Percentiles rank a stretch among this genome's conserved stretches.
Conservation (phyloP, 768 basidiomycete species). For the Boletus tomentosulus region DNA sequence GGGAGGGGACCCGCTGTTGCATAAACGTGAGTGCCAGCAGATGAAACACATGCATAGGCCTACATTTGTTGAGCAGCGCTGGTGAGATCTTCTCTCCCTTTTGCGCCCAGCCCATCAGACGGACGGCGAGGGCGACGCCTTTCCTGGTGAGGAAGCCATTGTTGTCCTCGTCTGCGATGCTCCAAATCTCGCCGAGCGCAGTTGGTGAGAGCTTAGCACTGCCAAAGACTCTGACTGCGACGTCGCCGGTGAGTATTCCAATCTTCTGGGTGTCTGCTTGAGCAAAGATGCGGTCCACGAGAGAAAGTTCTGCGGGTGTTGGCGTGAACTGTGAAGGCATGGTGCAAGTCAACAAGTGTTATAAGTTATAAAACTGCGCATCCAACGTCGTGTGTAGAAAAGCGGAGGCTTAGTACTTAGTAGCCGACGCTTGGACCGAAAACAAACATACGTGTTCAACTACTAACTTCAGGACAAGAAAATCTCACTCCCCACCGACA, state of each 20-base stretch:
- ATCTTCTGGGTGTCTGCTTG: slow-evolving; percentile 74
- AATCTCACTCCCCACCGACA: too few species aligned
- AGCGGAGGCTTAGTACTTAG: background rate
- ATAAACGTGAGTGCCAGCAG: slow-evolving; percentile 11
- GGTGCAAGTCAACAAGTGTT: background rate
- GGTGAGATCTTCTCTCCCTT: slow-evolving; percentile 67
- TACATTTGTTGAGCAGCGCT: slow-evolving; percentile 68
- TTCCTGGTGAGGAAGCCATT: slow-evolving; percentile 88
- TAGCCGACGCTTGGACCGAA: background rate
- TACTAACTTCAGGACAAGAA: too few species aligned
- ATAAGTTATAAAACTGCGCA: slow-evolving; percentile 14
- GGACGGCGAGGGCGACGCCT: slow-evolving; percentile 81
- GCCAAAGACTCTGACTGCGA: slow-evolving; percentile 82
- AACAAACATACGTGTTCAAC: too few species aligned
- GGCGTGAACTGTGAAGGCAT: slow-evolving; percentile 46
- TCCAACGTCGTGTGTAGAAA: background rate
- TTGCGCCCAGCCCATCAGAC: slow-evolving; percentile 92
- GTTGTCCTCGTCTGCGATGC: slow-evolving; percentile 87
- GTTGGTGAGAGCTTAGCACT: slow-evolving; percentile 76
- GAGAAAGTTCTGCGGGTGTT: slow-evolving; percentile 45
- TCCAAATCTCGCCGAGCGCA: slow-evolving; percentile 91
- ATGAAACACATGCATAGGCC: slow-evolving; percentile 27
- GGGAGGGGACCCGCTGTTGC: slow-evolving; percentile 76
- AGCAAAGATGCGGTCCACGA: slow-evolving; percentile 70
- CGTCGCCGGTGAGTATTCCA: slow-evolving; percentile 85